Conservation (phyloP, 176 grass and related monocot species). For the Tillandsia fasciculata region DNA sequence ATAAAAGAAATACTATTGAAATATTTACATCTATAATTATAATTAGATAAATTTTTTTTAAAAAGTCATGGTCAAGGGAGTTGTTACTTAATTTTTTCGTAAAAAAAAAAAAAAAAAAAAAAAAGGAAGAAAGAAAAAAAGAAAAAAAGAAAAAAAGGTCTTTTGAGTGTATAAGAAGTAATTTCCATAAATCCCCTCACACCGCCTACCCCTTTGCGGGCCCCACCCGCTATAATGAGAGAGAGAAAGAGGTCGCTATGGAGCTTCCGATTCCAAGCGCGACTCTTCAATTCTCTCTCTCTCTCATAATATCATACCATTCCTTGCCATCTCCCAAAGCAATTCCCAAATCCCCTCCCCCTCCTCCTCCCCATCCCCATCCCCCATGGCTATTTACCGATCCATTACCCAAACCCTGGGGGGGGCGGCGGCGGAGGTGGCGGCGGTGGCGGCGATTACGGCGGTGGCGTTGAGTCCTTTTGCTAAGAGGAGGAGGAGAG, state of each 20-base stretch:
- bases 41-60: too few species aligned
- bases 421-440: not conserved
- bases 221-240: not conserved
- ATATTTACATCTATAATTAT: too few species aligned
- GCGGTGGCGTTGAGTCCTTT: not conserved
- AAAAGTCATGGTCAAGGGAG: too few species aligned
- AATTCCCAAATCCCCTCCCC: constrained; percentile 51
- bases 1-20: too few species aligned
- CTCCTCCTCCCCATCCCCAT: constrained; percentile 28
- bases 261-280: constrained; percentile 6
- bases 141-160: too few species aligned
- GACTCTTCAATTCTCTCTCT: constrained; percentile 1
- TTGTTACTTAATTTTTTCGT: too few species aligned
- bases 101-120: too few species aligned
- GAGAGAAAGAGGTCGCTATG: not conserved
- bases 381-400: not conserved
- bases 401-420: not conserved
- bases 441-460: not conserved
- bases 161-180: too few species aligned
- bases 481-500: too few species aligned
- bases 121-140: too few species aligned
- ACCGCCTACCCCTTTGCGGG: constrained; percentile 7
- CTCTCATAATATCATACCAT: constrained; percentile 12
- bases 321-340: constrained; percentile 45
- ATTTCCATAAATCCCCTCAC: not conserved